These are phyloP conservation scores for Talaromyces sp. DNA, from an alignment of 2,329 filamentous ascomycete genomes.

Conservation along the genomic window DNA sequence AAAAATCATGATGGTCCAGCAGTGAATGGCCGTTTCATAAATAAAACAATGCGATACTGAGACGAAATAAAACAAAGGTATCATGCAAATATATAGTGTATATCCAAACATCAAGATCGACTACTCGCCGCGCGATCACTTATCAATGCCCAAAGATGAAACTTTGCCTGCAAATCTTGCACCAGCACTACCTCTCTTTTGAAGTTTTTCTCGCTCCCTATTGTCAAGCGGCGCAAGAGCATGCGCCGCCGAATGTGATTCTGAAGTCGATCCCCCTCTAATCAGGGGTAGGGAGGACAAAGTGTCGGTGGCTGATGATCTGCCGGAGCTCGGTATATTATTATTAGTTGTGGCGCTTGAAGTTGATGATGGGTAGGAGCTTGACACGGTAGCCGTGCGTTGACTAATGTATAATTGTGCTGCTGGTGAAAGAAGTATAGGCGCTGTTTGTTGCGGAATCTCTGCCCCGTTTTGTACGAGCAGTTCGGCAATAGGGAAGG, in stretches of 20 bases:
- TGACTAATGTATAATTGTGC: slow-evolving; percentile 83
- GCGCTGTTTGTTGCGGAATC: slow-evolving; percentile 69
- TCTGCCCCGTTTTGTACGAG: slow-evolving; percentile 92
- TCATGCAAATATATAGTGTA: slow-evolving; percentile 7
- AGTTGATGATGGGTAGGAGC: slow-evolving; percentile 1
- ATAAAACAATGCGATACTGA: background rate
- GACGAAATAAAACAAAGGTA: slow-evolving; percentile 4
- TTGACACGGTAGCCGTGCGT: slow-evolving; percentile 49
- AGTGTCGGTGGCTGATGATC: slow-evolving; percentile 66
- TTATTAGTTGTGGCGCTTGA: background rate
- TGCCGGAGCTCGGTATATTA: background rate
- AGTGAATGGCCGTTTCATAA: background rate
- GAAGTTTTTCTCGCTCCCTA: slow-evolving; percentile 65
- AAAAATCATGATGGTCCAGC: background rate
- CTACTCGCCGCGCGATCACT: background rate
- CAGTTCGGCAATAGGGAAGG: slow-evolving; percentile 87
- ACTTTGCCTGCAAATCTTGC: slow-evolving; percentile 59
- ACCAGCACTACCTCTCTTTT: slow-evolving; percentile 76
- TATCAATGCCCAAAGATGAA: slow-evolving; percentile 33
- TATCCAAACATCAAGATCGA: background rate
- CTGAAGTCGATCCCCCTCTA: slow-evolving; percentile 32
- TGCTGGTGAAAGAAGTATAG: slow-evolving; percentile 76
- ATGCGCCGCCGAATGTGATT: slow-evolving; percentile 26
- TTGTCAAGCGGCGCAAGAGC: slow-evolving; percentile 31
- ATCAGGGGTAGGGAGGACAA: slow-evolving; percentile 60